Conservation (phyloP, 164 flowering plant species). For the Vitis rotundifolia region DNA sequence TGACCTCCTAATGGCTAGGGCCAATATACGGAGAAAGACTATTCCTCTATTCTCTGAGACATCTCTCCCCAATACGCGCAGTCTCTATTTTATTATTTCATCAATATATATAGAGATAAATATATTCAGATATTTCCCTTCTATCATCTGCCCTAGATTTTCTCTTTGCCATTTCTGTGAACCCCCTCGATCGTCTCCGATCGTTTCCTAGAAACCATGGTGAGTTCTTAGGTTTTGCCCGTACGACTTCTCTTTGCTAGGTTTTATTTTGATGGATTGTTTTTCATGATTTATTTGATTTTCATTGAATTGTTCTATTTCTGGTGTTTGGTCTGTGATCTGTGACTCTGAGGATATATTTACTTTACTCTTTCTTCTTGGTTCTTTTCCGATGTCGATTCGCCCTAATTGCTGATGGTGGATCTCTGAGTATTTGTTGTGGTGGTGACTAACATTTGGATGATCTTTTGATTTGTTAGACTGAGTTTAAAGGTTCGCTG, state of each 20-base stretch:
- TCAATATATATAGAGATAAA: neutral
- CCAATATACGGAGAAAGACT: neutral
- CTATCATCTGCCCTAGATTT: conserved; percentile 6
- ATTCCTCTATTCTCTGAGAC: neutral
- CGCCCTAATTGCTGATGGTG: too few relatives aligned
- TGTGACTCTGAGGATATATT: too few relatives aligned
- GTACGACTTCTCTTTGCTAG: neutral
- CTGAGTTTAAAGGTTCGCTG: too few relatives aligned
- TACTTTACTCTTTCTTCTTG: too few relatives aligned
- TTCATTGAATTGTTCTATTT: too few relatives aligned
- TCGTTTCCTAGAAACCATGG: conserved; percentile 2
- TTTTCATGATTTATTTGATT: too few relatives aligned
- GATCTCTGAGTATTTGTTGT: too few relatives aligned
- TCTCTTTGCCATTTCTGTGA: neutral
- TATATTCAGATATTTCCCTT: neutral
- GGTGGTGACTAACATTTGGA: too few relatives aligned
- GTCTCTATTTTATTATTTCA: neutral
- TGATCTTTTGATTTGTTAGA: too few relatives aligned
- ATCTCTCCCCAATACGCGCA: neutral
- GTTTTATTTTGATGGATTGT: neutral
- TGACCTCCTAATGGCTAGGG: too few relatives aligned
- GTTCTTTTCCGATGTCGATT: too few relatives aligned
- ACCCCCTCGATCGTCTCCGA: neutral
- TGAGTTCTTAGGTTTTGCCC: neutral
- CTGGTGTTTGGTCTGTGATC: too few relatives aligned